Conservation (phyloP, 176 grass and related monocot genomes). For the Oryza brachyantha region DNA sequence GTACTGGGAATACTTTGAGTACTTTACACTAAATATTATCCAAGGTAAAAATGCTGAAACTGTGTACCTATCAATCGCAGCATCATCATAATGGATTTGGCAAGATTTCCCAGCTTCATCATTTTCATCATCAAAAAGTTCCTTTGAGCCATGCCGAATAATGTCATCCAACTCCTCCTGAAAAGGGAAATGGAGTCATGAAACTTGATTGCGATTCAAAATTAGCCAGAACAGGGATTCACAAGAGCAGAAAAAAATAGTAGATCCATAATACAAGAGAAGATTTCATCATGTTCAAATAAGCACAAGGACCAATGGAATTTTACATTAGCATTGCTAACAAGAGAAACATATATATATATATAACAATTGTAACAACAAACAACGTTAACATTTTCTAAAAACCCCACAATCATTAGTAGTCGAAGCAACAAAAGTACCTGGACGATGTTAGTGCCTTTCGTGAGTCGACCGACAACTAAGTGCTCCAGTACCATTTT, state of each 20-base stretch:
- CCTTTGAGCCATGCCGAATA: slow-evolving; percentile 97
- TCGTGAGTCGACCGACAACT: slow-evolving; percentile 92
- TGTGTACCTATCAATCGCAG: slow-evolving; percentile 82
- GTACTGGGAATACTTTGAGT: not conserved
- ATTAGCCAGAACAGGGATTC: slow-evolving; percentile 19
- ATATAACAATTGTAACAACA: not conserved
- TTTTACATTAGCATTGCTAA: slow-evolving; percentile 5
- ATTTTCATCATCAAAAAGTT: slow-evolving; percentile 94
- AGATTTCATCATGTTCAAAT: not conserved
- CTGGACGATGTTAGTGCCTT: slow-evolving; percentile 72
- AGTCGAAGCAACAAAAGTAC: slow-evolving; percentile 36
- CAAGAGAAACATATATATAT: slow-evolving; percentile 28
- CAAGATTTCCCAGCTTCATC: slow-evolving; percentile 87
- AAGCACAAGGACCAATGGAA: not conserved
- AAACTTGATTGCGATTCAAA: slow-evolving; percentile 18
- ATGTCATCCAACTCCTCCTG: slow-evolving; percentile 99
- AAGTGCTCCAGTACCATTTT: slow-evolving; percentile 98
- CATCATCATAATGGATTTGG: slow-evolving; percentile 96
- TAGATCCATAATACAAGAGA: not conserved
- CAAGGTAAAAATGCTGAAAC: slow-evolving; percentile 25
- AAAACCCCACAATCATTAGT: slow-evolving; percentile 21
- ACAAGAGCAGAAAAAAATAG: not conserved
- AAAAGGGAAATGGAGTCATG: slow-evolving; percentile 6
- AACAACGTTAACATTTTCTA: not conserved
- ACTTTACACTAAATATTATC: slow-evolving; percentile 6